Conservation (phyloP, 164 flowering plant species). For the Nymphaea thermarum region DNA sequence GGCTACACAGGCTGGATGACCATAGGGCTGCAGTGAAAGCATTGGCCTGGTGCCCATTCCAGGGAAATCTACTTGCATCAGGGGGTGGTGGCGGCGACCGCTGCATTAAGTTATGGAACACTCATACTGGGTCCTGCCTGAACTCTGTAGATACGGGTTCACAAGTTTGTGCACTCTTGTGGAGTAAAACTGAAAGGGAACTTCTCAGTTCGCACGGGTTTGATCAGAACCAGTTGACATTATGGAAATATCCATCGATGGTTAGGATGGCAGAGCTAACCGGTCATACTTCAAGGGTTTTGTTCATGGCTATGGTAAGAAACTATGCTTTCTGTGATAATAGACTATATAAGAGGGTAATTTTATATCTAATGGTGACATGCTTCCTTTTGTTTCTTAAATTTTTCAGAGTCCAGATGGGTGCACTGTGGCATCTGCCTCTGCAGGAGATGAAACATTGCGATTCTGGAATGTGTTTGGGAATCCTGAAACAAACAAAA, state of each 20-base stretch:
- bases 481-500: conserved; percentile 25
- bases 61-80: conserved; percentile 44
- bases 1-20: conserved; percentile 56
- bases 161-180: conserved; percentile 50
- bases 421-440: conserved; percentile 41
- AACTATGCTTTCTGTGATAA: neutral
- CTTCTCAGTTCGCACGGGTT: conserved; percentile 58
- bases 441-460: conserved; percentile 21
- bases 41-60: conserved; percentile 66
- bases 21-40: conserved; percentile 65
- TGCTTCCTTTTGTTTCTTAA: neutral
- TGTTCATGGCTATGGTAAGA: conserved; percentile 55
- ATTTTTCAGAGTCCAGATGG: conserved; percentile 19
- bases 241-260: conserved; percentile 70
- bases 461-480: conserved; percentile 51
- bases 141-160: conserved; percentile 60
- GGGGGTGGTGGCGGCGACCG: conserved; percentile 56
- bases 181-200: conserved; percentile 53
- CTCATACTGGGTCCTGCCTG: conserved; percentile 55
- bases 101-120: conserved; percentile 60
- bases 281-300: conserved; percentile 62
- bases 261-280: conserved; percentile 54
- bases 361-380: neutral
- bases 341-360: too few relatives aligned
- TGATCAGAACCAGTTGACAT: conserved; percentile 46